A percentile compares a stretch with the other conserved stretches of the same genome.
Evolutionary conservation across 441 rosid species (phyloP).

Genomic region (Populus hybrid): DNA sequence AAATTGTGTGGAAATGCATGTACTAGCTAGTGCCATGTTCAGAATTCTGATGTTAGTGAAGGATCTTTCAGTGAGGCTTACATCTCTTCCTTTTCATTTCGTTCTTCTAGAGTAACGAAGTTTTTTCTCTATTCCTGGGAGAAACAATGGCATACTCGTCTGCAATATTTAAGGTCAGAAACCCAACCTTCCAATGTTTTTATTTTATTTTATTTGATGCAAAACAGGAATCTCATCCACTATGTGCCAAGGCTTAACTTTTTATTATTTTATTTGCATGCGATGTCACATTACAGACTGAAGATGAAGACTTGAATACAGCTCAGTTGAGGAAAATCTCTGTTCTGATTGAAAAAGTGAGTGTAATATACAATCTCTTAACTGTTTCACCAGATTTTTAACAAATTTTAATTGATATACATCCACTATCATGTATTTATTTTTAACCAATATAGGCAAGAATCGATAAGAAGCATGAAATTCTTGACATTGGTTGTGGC

Average conservation of each 20-base stretch:
- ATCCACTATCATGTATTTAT: background rate
- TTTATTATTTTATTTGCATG: background rate
- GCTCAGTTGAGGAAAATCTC: constrained; percentile 77
- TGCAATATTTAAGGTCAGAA: constrained; percentile 72
- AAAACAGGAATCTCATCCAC: too few relatives aligned
- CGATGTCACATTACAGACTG: constrained; percentile 32
- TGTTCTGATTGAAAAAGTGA: constrained; percentile 68
- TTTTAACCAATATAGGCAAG: constrained; percentile 45
- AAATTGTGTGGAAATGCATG: too few relatives aligned
- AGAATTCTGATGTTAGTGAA: too few relatives aligned
- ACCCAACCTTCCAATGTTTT: background rate
- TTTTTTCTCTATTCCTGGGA: constrained; percentile 77
- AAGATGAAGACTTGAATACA: constrained; percentile 54
- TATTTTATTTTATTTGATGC: too few relatives aligned
- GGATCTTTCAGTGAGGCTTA: background rate
- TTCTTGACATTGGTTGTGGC: constrained; percentile 90
- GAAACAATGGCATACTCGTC: constrained; percentile 92
- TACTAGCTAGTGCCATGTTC: too few relatives aligned
- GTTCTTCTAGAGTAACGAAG: constrained; percentile 61
- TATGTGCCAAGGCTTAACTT: too few relatives aligned
- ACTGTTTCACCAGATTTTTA: background rate
- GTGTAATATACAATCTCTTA: background rate
- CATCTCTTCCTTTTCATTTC: background rate
- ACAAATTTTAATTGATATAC: background rate
- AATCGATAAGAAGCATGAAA: constrained; percentile 53